Base-by-base conservation (phyloP, 352 stramenopile species). In the Phytophthora rubi region DNA sequence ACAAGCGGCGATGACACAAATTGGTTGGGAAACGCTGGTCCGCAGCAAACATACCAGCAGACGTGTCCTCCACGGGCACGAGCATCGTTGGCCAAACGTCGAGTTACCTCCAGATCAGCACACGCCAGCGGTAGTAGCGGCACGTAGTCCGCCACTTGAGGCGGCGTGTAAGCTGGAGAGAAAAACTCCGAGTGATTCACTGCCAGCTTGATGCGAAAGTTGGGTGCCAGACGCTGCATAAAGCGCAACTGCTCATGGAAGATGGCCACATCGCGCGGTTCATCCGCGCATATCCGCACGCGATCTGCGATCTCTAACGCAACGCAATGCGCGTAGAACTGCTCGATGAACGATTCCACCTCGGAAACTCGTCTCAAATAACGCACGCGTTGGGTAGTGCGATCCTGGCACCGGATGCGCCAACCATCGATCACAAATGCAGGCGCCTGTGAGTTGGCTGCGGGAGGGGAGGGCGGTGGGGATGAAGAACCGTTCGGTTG, bases 31-130 rank as follows among this genome's bases (percentile, higher is more conserved):
- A 86, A 94, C 6, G 61, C 56, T 52, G 86, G 86, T 0, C 70
- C 79, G 54, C 86, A 94, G 65, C 86, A 94, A n/a, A 94, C 86
- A 45, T 94, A 94, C 86, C 86, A 94, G 68, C 83, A 84, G 18
- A 92, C 80, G 51, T 81, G 82, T 15, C 86, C 86, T 39, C 81
- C 71, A 37, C 85, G 82, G 12, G 71, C 81, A 18, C 82, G 83
- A 60, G 89, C 77, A 23, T 91, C 80, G n/a, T 76, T 58, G 6
- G 73, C 74, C 48, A 90, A 70, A 15, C 78, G 77, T 37, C 76
- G 56, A 1, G 86, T 94, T n/a, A 88, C 70, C 4, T 90, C 75
- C 5, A 89, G 37, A 53, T 94, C 86, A 35, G 75, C 80, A 70
- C 85, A 93, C 30, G 84, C 83, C 12, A 94, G 60, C 10, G 86